Evolutionary conservation across 345 rosid species (phyloP).

Genomic region (Brassica rapa): DNA sequence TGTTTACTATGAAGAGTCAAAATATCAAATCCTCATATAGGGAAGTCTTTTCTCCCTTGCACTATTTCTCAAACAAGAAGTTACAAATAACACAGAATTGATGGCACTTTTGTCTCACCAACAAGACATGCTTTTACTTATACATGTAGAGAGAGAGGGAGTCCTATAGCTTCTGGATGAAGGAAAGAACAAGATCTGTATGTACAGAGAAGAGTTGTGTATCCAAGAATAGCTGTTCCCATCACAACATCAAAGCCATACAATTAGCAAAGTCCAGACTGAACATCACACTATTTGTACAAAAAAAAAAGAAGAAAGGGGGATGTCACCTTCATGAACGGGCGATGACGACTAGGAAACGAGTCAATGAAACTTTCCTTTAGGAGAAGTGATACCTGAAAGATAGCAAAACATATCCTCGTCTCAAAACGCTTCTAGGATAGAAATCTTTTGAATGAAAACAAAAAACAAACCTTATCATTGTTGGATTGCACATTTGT

Average conservation of each 20-base stretch:
- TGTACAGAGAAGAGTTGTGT: constrained; percentile 97
- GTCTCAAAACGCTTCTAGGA: not conserved
- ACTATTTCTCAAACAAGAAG: constrained; percentile 4
- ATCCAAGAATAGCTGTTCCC: constrained; percentile 72
- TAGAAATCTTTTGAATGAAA: not conserved
- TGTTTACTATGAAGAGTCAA: not conserved
- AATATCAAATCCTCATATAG: constrained; percentile 11
- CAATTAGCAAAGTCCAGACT: constrained; percentile 11
- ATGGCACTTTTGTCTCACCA: constrained; percentile 2
- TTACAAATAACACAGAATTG: constrained; percentile 19
- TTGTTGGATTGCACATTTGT: constrained; percentile 97
- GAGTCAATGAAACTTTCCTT: constrained; percentile 94
- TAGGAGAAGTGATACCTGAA: constrained; percentile 81
- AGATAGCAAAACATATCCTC: not conserved
- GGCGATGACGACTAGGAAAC: constrained; percentile 72
- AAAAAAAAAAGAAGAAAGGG: not conserved
- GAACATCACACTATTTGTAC: not conserved
- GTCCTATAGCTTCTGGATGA: constrained; percentile 81
- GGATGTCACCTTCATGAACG: constrained; percentile 79
- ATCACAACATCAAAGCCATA: constrained; percentile 20
- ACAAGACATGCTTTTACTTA: constrained; percentile 17
- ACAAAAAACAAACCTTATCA: constrained; percentile 66
- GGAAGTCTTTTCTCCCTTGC: constrained; percentile 26
- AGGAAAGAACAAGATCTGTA: constrained; percentile 90
- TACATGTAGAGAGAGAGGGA: not conserved